Conservation (phyloP, 1,139 yeast genomes). For the Pichia sp. region DNA sequence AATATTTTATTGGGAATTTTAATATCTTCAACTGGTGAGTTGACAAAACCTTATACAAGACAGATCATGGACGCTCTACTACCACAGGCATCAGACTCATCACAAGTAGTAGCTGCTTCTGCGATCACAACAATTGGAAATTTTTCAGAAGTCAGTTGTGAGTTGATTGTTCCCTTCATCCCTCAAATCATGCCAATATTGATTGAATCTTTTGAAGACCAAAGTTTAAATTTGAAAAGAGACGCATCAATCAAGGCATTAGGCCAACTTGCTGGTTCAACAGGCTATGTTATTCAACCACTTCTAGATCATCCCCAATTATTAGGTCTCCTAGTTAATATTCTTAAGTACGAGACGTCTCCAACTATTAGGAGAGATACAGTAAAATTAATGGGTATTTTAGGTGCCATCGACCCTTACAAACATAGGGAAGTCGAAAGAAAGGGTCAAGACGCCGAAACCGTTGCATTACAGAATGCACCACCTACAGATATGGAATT, state of each 20-base stretch:
- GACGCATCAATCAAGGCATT: slow-evolving; percentile 84
- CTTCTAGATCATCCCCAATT: slow-evolving; percentile 85
- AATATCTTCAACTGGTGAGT: slow-evolving; percentile 68
- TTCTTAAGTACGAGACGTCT: slow-evolving; percentile 73
- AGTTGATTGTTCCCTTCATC: slow-evolving; percentile 66
- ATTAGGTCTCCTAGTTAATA: slow-evolving; percentile 71
- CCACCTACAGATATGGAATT: slow-evolving; percentile 88
- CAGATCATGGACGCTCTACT: slow-evolving; percentile 81
- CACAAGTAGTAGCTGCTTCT: slow-evolving; percentile 75
- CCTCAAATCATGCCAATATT: slow-evolving; percentile 79
- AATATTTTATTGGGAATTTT: slow-evolving; percentile 68
- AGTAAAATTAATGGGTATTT: slow-evolving; percentile 78
- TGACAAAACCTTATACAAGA: slow-evolving; percentile 82
- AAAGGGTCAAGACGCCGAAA: slow-evolving; percentile 44
- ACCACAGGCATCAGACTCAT: slow-evolving; percentile 63
- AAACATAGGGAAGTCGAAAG: slow-evolving; percentile 89
- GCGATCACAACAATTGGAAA: slow-evolving; percentile 89
- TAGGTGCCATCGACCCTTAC: slow-evolving; percentile 96
- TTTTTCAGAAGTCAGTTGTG: slow-evolving; percentile 81
- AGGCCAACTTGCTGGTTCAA: slow-evolving; percentile 82
- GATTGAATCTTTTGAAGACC: slow-evolving; percentile 84
- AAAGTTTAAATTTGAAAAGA: slow-evolving; percentile 74
- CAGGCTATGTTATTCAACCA: slow-evolving; percentile 95
- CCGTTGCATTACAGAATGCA: slow-evolving; percentile 71
- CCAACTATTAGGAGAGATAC: slow-evolving; percentile 75